Evolutionary conservation across 306 rosid species (phyloP).

Genomic region (Carpinus fangiana): DNA sequence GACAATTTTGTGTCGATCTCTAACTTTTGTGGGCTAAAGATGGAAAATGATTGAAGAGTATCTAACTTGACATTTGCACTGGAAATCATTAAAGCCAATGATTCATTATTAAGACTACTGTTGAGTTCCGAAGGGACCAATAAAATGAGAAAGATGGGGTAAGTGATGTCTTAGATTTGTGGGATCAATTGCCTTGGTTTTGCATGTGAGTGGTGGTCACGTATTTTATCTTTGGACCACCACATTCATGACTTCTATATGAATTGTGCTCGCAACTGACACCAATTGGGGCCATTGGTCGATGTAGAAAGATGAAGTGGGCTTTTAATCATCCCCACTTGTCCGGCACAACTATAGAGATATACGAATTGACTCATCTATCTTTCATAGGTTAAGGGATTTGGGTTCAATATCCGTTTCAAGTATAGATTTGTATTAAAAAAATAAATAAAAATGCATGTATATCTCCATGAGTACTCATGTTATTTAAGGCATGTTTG

Average conservation of each 20-base stretch:
- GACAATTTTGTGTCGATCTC: background rate
- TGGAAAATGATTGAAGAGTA: background rate
- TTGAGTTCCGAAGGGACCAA: background rate
- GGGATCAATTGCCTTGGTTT: background rate
- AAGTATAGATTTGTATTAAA: too few species aligned
- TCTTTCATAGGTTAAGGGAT: too few species aligned
- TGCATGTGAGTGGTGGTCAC: slow-evolving; percentile 15
- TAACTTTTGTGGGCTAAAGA: background rate
- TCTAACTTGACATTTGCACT: background rate
- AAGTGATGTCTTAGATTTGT: background rate
- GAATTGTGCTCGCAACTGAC: background rate
- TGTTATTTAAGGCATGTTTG: too few species aligned
- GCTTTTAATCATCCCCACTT: background rate
- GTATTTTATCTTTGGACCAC: slow-evolving; percentile 1
- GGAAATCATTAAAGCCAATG: background rate
- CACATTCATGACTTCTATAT: background rate
- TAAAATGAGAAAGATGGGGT: background rate
- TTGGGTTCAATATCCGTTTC: background rate
- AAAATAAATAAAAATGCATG: too few species aligned
- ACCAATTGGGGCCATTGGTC: background rate
- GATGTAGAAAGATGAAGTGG: background rate
- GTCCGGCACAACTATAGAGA: background rate
- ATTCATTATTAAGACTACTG: slow-evolving; percentile 4
- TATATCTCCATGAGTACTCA: too few species aligned
- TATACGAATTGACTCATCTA: background rate